These are phyloP conservation scores for Colletotrichum eleusines DNA, from an alignment of 2,329 filamentous ascomycete species.

Conservation along the genomic window DNA sequence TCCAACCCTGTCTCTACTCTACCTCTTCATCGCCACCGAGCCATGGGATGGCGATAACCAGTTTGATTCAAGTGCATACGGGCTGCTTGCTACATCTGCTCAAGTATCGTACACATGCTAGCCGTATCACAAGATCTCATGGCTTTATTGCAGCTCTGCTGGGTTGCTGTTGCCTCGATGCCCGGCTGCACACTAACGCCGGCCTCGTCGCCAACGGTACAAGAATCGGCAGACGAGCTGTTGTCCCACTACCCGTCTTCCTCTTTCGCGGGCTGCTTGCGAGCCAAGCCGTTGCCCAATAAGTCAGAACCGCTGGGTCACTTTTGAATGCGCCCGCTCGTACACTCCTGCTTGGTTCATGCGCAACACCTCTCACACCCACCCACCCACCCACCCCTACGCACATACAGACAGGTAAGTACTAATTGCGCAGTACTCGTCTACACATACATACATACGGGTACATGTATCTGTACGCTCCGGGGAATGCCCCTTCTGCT, in stretches of 20 bases:
- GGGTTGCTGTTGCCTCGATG: constrained; percentile 2
- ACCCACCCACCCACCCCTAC: not conserved
- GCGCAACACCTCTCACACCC: constrained; percentile 3
- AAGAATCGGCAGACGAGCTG: not conserved
- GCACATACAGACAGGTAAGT: no score
- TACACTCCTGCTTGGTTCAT: constrained; percentile 19
- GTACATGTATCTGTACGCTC: not conserved
- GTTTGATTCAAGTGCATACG: not conserved
- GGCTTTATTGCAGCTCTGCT: constrained; percentile 2
- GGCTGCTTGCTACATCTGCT: not conserved
- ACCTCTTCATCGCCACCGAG: not conserved
- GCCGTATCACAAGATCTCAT: constrained; percentile 14
- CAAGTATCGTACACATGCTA: constrained; percentile 17
- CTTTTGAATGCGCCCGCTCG: constrained; percentile 18
- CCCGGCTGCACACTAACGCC: not conserved
- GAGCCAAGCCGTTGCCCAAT: not conserved
- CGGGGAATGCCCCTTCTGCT: not conserved
- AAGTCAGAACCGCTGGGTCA: not conserved
- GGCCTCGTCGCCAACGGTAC: not conserved
- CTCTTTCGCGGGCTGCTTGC: not conserved
- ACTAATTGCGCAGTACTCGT: not conserved
- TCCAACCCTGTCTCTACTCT: not conserved
- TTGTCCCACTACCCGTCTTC: not conserved
- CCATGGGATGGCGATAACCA: not conserved
- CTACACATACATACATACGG: not conserved